Conservation (phyloP, 495 filamentous ascomycete species). For the Aspergillus affinis region DNA sequence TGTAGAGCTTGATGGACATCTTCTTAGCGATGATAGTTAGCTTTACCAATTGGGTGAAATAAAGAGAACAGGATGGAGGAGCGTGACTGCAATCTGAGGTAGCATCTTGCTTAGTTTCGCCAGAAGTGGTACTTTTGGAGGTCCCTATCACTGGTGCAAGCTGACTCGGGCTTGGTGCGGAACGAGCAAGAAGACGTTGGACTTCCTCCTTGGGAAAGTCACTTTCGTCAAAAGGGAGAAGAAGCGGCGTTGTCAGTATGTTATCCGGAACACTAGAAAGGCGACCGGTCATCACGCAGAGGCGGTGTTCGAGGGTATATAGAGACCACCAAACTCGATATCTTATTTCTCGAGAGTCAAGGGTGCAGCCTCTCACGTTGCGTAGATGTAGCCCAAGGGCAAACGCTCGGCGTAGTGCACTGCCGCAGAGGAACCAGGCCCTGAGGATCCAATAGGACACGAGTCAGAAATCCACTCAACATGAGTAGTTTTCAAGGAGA, state of each 20-base stretch:
- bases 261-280: slow-evolving; percentile 56
- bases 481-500: slow-evolving; percentile 1
- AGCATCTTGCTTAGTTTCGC: neutral
- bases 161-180: slow-evolving; percentile 22
- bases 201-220: slow-evolving; percentile 42
- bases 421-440: slow-evolving; percentile 60
- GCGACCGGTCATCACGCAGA: slow-evolving; percentile 60
- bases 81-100: slow-evolving; percentile 29
- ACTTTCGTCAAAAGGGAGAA: slow-evolving; percentile 52
- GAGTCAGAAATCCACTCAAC: slow-evolving; percentile 1
- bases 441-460: slow-evolving; percentile 32
- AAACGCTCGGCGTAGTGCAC: slow-evolving; percentile 56
- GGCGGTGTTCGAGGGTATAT: slow-evolving; percentile 55
- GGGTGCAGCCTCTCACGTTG: slow-evolving; percentile 48
- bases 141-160: slow-evolving; percentile 23
- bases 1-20: slow-evolving; percentile 57
- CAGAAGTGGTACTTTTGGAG: neutral
- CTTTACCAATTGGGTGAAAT: slow-evolving; percentile 48
- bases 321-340: slow-evolving; percentile 63
- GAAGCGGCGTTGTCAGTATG: slow-evolving; percentile 55
- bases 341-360: slow-evolving; percentile 54
- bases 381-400: slow-evolving; percentile 61
- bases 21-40: slow-evolving; percentile 53
- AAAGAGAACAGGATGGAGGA: slow-evolving; percentile 45
- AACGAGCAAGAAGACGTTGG: slow-evolving; percentile 30